Conservation (phyloP, 129 eudicot species). For the Artemisia tridentata region DNA sequence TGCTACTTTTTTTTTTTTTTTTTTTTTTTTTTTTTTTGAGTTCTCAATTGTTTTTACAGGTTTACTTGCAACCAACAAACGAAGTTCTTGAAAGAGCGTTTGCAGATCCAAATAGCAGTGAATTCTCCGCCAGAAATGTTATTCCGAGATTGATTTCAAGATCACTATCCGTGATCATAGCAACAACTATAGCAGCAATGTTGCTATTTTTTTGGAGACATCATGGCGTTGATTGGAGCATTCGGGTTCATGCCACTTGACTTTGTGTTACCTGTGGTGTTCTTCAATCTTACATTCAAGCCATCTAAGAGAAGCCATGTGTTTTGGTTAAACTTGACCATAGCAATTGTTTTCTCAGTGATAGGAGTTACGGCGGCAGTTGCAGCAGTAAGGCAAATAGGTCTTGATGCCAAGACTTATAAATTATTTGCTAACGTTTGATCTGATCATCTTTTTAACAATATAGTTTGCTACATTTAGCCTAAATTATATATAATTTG, state of each 20-base stretch:
- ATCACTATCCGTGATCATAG: constrained; percentile 58
- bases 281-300: constrained; percentile 75
- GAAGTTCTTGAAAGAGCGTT: constrained; percentile 69
- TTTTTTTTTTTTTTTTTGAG: no score
- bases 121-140: constrained; percentile 67
- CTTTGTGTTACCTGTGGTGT: constrained; percentile 72
- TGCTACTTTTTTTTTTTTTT: background rate
- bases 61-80: constrained; percentile 89
- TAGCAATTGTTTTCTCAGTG: constrained; percentile 54
- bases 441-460: constrained; percentile 11
- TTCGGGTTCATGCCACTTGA: constrained; percentile 90
- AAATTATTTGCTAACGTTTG: constrained; percentile 76
- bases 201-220: constrained; percentile 91
- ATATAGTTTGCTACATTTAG: no score
- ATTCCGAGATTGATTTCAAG: constrained; percentile 70
- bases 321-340: constrained; percentile 62
- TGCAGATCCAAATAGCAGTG: constrained; percentile 56
- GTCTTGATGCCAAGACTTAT: constrained; percentile 80
- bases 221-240: constrained; percentile 71
- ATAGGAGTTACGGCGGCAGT: constrained; percentile 61
- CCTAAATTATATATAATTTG: no score
- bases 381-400: constrained; percentile 88
- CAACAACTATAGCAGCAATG: constrained; percentile 76
- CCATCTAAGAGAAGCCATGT: constrained; percentile 50
- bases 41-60: constrained; percentile 31